Evolutionary conservation across 2,329 filamentous ascomycete species (phyloP).

Genomic region (Hirsutella minnesotensis): DNA sequence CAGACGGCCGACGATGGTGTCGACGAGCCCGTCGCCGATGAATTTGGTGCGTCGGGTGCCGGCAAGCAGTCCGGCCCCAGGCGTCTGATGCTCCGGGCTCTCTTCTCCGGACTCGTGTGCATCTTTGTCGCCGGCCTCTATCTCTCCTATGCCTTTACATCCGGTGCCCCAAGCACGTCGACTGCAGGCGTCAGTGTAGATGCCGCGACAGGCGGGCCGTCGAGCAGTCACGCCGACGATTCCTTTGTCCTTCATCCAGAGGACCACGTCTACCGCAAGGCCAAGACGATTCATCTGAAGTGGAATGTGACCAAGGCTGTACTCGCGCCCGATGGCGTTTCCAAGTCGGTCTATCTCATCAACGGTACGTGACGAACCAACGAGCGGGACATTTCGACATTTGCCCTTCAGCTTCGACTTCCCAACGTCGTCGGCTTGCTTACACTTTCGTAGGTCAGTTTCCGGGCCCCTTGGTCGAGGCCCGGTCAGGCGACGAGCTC

Average conservation of each 20-base stretch:
- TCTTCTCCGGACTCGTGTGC: neutral
- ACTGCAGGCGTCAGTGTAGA: too few species aligned
- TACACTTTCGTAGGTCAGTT: conserved; percentile 18
- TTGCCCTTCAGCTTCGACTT: too few species aligned
- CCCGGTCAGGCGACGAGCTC: conserved; percentile 29
- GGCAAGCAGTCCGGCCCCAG: too few species aligned
- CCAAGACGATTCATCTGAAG: conserved; percentile 16
- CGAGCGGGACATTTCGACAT: too few species aligned
- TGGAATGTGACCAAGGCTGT: conserved; percentile 28
- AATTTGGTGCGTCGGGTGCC: too few species aligned
- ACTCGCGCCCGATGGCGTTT: conserved; percentile 35
- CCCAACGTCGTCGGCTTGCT: too few species aligned
- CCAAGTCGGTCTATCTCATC: conserved; percentile 35
- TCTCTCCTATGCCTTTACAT: neutral
- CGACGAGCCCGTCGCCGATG: too few species aligned
- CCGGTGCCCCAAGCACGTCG: neutral
- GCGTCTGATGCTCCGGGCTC: too few species aligned
- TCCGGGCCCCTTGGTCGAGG: conserved; percentile 32
- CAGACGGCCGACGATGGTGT: too few species aligned
- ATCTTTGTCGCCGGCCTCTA: neutral
- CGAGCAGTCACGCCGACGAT: too few species aligned
- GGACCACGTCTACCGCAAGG: conserved; percentile 23
- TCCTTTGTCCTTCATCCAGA: conserved; percentile 24
- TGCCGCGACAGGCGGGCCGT: too few species aligned
- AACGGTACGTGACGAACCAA: conserved; percentile 16